These are phyloP conservation scores for Karstenula rhodostoma DNA, from an alignment of 2,329 filamentous ascomycete species.

Conservation along the genomic window DNA sequence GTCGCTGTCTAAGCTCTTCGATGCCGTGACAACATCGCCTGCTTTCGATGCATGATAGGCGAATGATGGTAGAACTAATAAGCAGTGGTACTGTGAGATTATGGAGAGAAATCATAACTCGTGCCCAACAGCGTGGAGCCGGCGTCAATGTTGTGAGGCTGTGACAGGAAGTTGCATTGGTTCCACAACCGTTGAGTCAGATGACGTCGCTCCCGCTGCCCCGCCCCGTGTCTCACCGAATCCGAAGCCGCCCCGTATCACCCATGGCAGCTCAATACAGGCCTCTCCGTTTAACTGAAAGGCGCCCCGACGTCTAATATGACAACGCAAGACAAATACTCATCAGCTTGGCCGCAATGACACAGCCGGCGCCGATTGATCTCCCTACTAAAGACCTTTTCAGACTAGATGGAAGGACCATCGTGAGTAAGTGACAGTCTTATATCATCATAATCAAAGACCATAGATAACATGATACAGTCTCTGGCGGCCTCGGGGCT, in stretches of 20 bases:
- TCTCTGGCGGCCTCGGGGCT: slow-evolving; percentile 40
- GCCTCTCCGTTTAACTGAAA: neutral
- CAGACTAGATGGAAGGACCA: slow-evolving; percentile 31
- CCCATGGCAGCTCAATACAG: neutral
- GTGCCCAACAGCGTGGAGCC: too few relatives aligned
- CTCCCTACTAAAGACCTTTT: slow-evolving; percentile 33
- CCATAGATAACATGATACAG: slow-evolving; percentile 11
- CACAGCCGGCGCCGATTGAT: slow-evolving; percentile 25
- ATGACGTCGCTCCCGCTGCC: slow-evolving; percentile 3
- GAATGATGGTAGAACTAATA: too few relatives aligned
- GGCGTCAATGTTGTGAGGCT: too few relatives aligned
- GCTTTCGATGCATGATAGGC: neutral
- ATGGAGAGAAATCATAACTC: too few relatives aligned
- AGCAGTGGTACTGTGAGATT: too few relatives aligned
- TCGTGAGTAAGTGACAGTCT: slow-evolving; percentile 25
- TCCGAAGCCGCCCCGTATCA: neutral
- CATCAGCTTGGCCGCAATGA: slow-evolving; percentile 19
- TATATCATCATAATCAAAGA: neutral
- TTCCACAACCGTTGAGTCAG: neutral
- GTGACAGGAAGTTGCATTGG: neutral
- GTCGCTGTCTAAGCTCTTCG: neutral
- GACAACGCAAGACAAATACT: neutral
- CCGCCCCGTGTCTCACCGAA: neutral
- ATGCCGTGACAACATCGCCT: neutral
- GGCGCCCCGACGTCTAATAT: neutral